These are phyloP conservation scores for Flaveria trinervia DNA, from an alignment of 129 eudicot genomes.

Conservation along the genomic window DNA sequence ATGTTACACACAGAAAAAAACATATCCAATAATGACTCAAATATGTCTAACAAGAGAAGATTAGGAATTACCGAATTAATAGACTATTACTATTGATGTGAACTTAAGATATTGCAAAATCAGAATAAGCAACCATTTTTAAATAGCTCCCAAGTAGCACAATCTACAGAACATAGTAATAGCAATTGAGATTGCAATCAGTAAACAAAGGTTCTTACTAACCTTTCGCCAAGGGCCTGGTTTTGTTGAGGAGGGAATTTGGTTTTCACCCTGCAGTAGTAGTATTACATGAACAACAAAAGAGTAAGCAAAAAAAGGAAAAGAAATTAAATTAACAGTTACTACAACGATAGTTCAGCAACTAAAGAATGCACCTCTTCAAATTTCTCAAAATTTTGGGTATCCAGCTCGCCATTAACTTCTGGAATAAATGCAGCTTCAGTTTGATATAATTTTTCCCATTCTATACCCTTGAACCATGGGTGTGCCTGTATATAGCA, in stretches of 20 bases:
- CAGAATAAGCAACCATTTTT: background rate
- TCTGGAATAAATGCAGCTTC: constrained; percentile 96
- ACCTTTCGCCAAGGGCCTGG: constrained; percentile 99
- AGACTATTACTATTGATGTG: background rate
- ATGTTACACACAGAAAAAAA: background rate
- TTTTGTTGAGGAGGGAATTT: constrained; percentile 59
- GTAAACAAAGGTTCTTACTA: constrained; percentile 35
- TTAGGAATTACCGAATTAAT: too few species aligned
- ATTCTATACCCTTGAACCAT: constrained; percentile 81
- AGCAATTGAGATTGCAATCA: background rate
- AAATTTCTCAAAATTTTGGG: constrained; percentile 95
- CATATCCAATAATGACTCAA: background rate
- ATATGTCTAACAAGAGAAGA: background rate
- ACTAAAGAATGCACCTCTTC: constrained; percentile 61
- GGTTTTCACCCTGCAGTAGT: constrained; percentile 67
- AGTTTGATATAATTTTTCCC: constrained; percentile 81
- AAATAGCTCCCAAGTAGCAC: constrained; percentile 3
- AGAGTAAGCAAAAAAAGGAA: background rate
- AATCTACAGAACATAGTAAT: constrained; percentile 2
- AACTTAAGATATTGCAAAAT: background rate
- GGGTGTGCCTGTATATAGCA: constrained; percentile 76
- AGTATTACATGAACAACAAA: constrained; percentile 8
- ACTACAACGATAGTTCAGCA: background rate
- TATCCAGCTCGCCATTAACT: constrained; percentile 94
- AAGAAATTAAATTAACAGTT: background rate